phyloP scores from a whole-genome alignment of 1,284 basidiomycete species.

The Leccinum insolens region DNA sequence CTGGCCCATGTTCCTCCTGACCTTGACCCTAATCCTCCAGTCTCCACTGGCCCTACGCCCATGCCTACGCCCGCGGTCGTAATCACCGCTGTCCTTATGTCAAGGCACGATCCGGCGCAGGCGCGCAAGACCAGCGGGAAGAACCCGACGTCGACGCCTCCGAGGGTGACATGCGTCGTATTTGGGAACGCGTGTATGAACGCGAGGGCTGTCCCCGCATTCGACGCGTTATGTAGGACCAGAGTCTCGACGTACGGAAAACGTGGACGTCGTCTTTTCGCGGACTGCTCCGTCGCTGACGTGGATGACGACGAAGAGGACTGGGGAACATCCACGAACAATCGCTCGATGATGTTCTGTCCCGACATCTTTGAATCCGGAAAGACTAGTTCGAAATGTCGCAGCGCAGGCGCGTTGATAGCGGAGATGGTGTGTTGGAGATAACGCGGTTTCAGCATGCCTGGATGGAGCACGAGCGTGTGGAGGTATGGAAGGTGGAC shows the following conservation, averaged over 20 bases:
- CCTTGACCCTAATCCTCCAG: background rate
- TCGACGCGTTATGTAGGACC: slow-evolving; percentile 33
- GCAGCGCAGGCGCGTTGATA: slow-evolving; percentile 30
- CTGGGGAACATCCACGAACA: slow-evolving; percentile 21
- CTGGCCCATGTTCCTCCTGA: background rate
- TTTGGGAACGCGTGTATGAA: slow-evolving; percentile 33
- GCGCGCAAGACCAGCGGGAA: slow-evolving; percentile 21
- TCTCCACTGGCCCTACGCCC: slow-evolving; percentile 6
- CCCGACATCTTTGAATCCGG: slow-evolving; percentile 34
- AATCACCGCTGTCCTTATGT: background rate
- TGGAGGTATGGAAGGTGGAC: slow-evolving; percentile 31
- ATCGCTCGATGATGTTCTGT: slow-evolving; percentile 26
- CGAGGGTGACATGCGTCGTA: slow-evolving; percentile 25
- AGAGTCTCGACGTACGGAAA: slow-evolving; percentile 31
- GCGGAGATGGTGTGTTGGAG: slow-evolving; percentile 34
- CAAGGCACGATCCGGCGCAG: background rate
- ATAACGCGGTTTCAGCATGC: slow-evolving; percentile 36
- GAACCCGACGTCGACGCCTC: slow-evolving; percentile 30
- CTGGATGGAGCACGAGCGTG: slow-evolving; percentile 32
- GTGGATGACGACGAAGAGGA: slow-evolving; percentile 7
- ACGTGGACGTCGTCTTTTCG: slow-evolving; percentile 20
- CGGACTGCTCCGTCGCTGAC: background rate
- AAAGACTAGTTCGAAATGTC: slow-evolving; percentile 36
- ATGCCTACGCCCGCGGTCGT: background rate
- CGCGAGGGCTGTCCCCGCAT: slow-evolving; percentile 21